A percentile compares a stretch with the other conserved stretches of the same genome.
Evolutionary conservation across 306 rosid species (phyloP).

Genomic region (Lupinus albus): DNA sequence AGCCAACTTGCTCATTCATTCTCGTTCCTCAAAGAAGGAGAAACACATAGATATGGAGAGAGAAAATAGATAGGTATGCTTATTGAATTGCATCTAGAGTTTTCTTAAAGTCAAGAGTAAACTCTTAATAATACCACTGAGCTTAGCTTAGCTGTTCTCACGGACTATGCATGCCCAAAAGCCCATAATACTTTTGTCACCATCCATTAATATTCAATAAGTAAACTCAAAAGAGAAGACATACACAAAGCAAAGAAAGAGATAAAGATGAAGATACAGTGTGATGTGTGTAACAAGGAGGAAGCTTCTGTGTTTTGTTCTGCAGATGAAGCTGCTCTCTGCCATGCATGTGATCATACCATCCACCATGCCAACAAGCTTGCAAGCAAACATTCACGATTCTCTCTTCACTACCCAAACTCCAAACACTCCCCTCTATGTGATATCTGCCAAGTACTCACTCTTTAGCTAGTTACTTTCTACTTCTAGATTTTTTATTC

Average conservation of each 20-base stretch:
- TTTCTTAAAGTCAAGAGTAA: conserved; percentile 40
- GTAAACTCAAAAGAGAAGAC: background rate
- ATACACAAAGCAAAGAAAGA: background rate
- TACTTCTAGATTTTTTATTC: background rate
- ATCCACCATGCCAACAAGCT: conserved; percentile 84
- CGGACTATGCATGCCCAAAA: conserved; percentile 46
- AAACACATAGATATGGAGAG: conserved; percentile 18
- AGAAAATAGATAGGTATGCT: background rate
- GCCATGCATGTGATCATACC: conserved; percentile 63
- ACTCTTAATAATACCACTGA: conserved; percentile 11
- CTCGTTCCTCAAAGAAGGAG: conserved; percentile 37
- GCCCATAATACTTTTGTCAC: conserved; percentile 59
- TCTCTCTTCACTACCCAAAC: conserved; percentile 58
- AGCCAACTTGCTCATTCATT: conserved; percentile 43
- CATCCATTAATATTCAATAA: background rate
- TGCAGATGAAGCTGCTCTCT: conserved; percentile 88
- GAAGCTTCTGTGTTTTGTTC: conserved; percentile 72
- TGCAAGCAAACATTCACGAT: conserved; percentile 67
- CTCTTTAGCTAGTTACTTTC: background rate
- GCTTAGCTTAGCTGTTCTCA: conserved; percentile 40
- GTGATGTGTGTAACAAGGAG: conserved; percentile 66
- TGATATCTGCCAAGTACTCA: conserved; percentile 71
- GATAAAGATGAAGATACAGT: conserved; percentile 72
- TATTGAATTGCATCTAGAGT: conserved; percentile 36
- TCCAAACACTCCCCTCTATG: conserved; percentile 60